phyloP scores from a whole-genome alignment of 2,329 filamentous ascomycete species.

The Plenodomus tracheiphilus region DNA sequence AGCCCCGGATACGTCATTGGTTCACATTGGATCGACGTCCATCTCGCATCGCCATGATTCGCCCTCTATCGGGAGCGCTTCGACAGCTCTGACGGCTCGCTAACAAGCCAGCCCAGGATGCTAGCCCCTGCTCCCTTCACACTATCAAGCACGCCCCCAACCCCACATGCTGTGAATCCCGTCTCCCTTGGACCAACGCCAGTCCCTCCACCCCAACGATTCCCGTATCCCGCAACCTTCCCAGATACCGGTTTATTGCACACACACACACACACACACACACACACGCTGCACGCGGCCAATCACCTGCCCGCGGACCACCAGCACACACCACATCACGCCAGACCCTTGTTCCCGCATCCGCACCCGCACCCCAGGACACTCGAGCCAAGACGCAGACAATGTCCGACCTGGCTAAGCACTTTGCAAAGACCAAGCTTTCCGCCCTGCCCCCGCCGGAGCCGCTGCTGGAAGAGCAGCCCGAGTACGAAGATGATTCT shows the following conservation, averaged over 20 bases:
- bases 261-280: not conserved
- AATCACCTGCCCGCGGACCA: constrained; percentile 10
- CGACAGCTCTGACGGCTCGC: constrained; percentile 1
- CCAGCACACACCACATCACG: not conserved
- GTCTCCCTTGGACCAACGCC: constrained; percentile 1
- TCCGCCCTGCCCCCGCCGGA: constrained; percentile 61
- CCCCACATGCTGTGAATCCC: not conserved
- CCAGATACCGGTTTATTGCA: constrained; percentile 4
- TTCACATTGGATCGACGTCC: constrained; percentile 2
- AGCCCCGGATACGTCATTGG: constrained; percentile 5
- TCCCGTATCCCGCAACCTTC: not conserved
- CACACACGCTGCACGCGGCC: constrained; percentile 1
- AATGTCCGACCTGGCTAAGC: constrained; percentile 82
- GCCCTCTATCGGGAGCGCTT: not conserved
- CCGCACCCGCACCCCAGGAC: not conserved
- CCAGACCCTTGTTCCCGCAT: not conserved
- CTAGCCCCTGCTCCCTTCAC: constrained; percentile 13
- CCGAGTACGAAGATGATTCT: constrained; percentile 54
- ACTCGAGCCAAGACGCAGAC: constrained; percentile 3
- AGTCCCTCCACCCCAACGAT: constrained; percentile 5
- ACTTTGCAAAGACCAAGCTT: constrained; percentile 77
- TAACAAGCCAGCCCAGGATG: constrained; percentile 4
- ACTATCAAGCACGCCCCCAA: constrained; percentile 8
- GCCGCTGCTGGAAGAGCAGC: constrained; percentile 52
- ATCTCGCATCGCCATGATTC: not conserved